Conservation (phyloP, 768 basidiomycete species). For the Dictyophora rubrovolvata region DNA sequence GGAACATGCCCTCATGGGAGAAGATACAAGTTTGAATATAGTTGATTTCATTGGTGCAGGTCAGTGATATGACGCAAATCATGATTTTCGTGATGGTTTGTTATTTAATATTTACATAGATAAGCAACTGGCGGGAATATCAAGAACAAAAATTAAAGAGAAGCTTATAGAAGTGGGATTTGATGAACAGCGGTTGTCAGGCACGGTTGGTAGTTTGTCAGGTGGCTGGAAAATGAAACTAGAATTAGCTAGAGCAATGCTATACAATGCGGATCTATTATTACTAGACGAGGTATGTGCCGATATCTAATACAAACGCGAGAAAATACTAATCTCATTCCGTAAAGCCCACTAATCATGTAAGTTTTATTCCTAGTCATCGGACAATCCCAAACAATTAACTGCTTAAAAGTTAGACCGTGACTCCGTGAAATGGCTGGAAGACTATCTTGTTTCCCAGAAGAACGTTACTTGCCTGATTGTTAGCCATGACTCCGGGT, state of each 20-base stretch:
- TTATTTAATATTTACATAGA: conserved; percentile 33
- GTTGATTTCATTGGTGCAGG: conserved; percentile 86
- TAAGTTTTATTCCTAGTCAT: conserved; percentile 30
- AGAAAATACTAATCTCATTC: conserved; percentile 11
- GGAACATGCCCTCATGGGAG: conserved; percentile 92
- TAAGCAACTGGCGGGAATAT: conserved; percentile 48
- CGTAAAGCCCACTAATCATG: conserved; percentile 79
- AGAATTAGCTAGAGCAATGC: conserved; percentile 91
- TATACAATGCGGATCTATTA: conserved; percentile 84
- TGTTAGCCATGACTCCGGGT: conserved; percentile 95
- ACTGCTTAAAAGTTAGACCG: conserved; percentile 52
- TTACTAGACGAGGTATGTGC: conserved; percentile 68
- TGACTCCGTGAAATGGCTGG: conserved; percentile 84
- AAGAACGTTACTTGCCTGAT: conserved; percentile 84
- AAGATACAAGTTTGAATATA: conserved; percentile 73
- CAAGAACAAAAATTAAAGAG: conserved; percentile 62
- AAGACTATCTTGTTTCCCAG: conserved; percentile 75
- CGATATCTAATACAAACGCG: conserved; percentile 3
- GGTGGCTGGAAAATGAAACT: conserved; percentile 99
- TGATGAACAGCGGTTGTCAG: conserved; percentile 73
- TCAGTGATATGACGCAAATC: conserved; percentile 23
- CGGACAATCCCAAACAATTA: neutral
- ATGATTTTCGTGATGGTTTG: neutral
- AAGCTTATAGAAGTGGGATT: conserved; percentile 88
- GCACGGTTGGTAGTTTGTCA: conserved; percentile 80